phyloP scores from a whole-genome alignment of 1,284 basidiomycete species.

The Moesziomyces aphidis region DNA sequence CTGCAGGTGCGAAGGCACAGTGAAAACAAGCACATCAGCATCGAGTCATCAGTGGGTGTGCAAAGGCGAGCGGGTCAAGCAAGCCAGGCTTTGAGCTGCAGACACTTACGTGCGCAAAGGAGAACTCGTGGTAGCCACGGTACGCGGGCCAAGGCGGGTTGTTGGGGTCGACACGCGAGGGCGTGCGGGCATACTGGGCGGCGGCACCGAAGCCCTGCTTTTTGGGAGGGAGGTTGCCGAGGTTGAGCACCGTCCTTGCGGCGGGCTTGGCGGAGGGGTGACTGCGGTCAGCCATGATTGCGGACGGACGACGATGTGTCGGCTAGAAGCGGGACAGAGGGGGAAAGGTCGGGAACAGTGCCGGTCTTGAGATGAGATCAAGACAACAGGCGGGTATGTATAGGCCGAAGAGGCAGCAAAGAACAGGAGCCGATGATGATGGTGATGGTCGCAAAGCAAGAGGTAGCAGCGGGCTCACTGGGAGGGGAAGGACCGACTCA shows the following conservation, averaged over 20 bases:
- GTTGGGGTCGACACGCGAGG: slow-evolving; percentile 76
- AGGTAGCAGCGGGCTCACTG: background rate
- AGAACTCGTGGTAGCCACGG: slow-evolving; percentile 93
- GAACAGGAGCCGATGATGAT: slow-evolving; percentile 6
- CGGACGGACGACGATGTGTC: slow-evolving; percentile 1
- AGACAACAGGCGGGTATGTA: slow-evolving; percentile 2
- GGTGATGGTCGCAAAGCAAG: slow-evolving; percentile 19
- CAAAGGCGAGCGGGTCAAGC: too few species aligned
- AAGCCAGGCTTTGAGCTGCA: background rate
- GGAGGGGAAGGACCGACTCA: background rate
- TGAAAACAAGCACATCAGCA: background rate
- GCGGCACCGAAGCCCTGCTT: slow-evolving; percentile 54
- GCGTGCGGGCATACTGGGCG: slow-evolving; percentile 53
- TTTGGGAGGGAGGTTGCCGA: slow-evolving; percentile 67
- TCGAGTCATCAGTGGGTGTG: background rate
- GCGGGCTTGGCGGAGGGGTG: slow-evolving; percentile 65
- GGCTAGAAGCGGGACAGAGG: background rate
- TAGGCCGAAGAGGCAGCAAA: background rate
- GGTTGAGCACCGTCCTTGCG: slow-evolving; percentile 65
- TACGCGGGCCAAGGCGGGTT: slow-evolving; percentile 93
- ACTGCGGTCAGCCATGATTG: slow-evolving; percentile 54
- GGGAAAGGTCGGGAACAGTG: background rate
- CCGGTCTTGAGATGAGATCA: background rate
- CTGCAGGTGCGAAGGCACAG: slow-evolving; percentile 4
- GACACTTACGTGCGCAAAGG: slow-evolving; percentile 79